phyloP scores from a whole-genome alignment of 192 early-diverging fungal species.

The Spinellus fusiger region DNA sequence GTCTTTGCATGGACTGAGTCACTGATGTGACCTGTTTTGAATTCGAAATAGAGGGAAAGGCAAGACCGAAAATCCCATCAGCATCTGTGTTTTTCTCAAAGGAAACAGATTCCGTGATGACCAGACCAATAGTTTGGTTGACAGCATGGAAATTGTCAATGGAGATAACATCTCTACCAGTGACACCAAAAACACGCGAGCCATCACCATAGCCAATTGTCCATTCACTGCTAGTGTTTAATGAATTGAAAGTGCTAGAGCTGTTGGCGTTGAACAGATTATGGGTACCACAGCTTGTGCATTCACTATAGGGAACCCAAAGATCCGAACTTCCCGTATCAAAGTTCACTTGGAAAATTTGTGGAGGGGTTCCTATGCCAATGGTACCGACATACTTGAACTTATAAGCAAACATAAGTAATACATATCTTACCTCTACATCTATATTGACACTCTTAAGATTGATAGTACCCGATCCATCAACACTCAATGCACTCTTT shows the following conservation, averaged over 20 bases:
- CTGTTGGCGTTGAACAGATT: conserved; percentile 14
- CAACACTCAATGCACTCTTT: no score
- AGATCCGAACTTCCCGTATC: conserved; percentile 73
- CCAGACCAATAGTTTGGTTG: conserved; percentile 58
- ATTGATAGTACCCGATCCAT: no score
- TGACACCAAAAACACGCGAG: conserved; percentile 29
- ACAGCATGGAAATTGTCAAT: conserved; percentile 49
- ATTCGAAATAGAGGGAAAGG: conserved; percentile 37
- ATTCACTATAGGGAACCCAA: conserved; percentile 45
- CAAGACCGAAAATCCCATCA: conserved; percentile 65
- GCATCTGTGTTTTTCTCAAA: conserved; percentile 52
- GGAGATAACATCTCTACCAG: conserved; percentile 42
- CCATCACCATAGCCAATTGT: conserved; percentile 42
- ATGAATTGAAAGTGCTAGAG: conserved; percentile 20
- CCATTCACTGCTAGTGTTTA: conserved; percentile 24
- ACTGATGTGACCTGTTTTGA: conserved; percentile 10
- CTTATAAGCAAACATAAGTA: background rate
- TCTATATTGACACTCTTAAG: background rate
- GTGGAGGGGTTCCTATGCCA: conserved; percentile 60
- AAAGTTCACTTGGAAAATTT: conserved; percentile 59
- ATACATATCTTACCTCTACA: background rate
- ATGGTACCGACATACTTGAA: conserved; percentile 46
- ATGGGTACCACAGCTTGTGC: conserved; percentile 21
- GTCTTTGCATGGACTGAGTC: conserved; percentile 12
- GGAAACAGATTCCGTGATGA: conserved; percentile 46